Base-by-base conservation (phyloP, 148 eudicot genomes). In the Rhododendron mucronatum region DNA sequence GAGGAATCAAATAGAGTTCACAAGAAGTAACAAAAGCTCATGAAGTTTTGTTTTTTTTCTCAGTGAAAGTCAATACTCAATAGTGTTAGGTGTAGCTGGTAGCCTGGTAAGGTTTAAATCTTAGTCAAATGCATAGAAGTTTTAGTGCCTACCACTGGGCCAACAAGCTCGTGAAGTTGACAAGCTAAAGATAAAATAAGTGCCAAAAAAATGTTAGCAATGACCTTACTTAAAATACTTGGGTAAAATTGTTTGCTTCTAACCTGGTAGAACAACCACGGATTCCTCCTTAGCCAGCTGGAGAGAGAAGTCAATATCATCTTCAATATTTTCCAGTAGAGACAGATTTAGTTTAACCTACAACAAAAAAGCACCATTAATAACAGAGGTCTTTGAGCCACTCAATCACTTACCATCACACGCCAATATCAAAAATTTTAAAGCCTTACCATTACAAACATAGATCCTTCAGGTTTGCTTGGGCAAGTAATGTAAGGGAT, bases 271-370 rank as follows among this genome's bases (percentile, higher is more conserved):
- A 81, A 90, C 76, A 7, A 90, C 37, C 79, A 90, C 87, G 7
- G 87, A 90, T 86, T 93, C 94, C 86, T 93, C 94, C 82, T 91
- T 91, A 41, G 93, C 94, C 76, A 94, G 94, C 86, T 94, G 93
- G 44, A n/a, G 47, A 82, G 94, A 90, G 83, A 94, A 93, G 82
- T 94, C 95, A 39, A 88, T 15, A 86, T 94, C 97, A 90, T 90
- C 91, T 21, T 84, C 78, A 35, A 94, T 93, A 61, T 82, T 92
- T 85, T 89, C 90, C 84, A 94, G 74, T 47, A 90, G 84, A 37
- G 88, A 82, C 41, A 93, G 33, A 83, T 94, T 85, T 39, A 94
- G 88, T 85, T 92, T 93, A 37, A 89, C 97, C 97, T 94, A 87
- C 86, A 85, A 55, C 20, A 30, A 30, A 53, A 21, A 57, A 13